Conservation (phyloP, 208 protist species). For the Acanthamoeba lugdunensis region DNA sequence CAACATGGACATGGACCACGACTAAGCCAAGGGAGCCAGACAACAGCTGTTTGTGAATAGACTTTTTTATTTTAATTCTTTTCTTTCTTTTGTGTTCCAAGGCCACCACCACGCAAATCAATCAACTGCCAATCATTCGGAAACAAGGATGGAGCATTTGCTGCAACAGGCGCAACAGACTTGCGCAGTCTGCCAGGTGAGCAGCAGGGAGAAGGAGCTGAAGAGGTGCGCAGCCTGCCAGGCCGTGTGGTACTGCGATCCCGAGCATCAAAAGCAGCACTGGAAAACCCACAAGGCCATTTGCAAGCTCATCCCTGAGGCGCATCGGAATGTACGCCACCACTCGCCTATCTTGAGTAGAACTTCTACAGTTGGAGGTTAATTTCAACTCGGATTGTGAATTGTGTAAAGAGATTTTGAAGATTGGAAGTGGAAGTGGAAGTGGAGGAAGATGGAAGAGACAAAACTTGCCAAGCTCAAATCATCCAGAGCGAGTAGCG, state of each 20-base stretch:
- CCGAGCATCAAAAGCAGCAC: conserved; percentile 63
- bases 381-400: not conserved
- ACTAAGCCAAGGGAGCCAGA: not conserved
- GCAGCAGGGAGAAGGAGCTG: conserved; percentile 32
- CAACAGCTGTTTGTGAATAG: not conserved
- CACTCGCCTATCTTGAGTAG: not conserved
- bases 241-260: conserved; percentile 40
- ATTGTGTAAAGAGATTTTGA: not conserved
- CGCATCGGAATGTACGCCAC: not conserved
- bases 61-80: not conserved
- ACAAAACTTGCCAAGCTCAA: not conserved
- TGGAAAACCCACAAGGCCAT: conserved; percentile 64
- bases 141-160: not conserved
- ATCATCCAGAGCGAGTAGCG: not conserved
- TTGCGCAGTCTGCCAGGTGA: conserved; percentile 24
- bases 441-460: too few relatives aligned
- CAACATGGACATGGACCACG: conserved; percentile 54
- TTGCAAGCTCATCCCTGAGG: conserved; percentile 61
- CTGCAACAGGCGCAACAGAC: not conserved
- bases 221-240: conserved; percentile 50
- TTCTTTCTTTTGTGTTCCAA: not conserved
- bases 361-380: not conserved
- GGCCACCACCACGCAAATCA: not conserved
- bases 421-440: not conserved
- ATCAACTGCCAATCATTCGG: not conserved